Evolutionary conservation across 257 asterid species (phyloP), one percentile per base, ranked within the genome.

Genomic region (Penstemon davidsonii): DNA sequence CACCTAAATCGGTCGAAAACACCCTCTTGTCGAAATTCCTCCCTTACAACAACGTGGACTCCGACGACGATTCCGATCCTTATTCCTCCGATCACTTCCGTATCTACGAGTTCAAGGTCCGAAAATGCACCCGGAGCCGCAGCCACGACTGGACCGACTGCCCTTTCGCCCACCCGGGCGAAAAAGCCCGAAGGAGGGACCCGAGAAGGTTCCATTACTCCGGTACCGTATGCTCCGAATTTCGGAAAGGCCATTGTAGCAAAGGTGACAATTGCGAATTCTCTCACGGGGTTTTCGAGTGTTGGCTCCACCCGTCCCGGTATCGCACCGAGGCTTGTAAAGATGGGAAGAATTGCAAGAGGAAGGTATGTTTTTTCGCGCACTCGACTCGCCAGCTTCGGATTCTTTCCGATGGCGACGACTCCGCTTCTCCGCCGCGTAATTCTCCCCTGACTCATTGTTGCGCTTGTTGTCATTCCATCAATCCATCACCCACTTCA

Each of bases 111-210:
- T 94, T 94, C 55, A 94, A 94, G 86, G 96, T 94, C 7, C 74
- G 99, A 1, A 88, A 88, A 40, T 94, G 99, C 74, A 88, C 83
- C 0, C 89, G 99, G 3, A 91, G 93, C 85, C 85, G 97, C 0
- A 91, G 96, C 82, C 99, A 94, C 4, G 99, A 94, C 69, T 94
- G 99, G 99, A 94, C 96, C 8, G 99, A 94, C 70, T 94, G 99
- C 73, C 99, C 99, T 2, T 94, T 93, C 38, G 96, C 96, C 6
- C 97, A 93, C 18, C 99, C 96, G 0, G 99, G 99, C 4, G 99
- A 94, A 43, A 94, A 94, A 73, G 99, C 97, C 3, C 84, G 96
- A 1, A 67, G 99, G 38, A 78, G 99, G 46, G 99, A 94, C n/a
- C 99, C 99, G 0, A 62, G 97, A 7, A 73, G 88, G 79, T 88